phyloP scores from a whole-genome alignment of 345 rosid species.

The Sisymbrium altissimum region DNA sequence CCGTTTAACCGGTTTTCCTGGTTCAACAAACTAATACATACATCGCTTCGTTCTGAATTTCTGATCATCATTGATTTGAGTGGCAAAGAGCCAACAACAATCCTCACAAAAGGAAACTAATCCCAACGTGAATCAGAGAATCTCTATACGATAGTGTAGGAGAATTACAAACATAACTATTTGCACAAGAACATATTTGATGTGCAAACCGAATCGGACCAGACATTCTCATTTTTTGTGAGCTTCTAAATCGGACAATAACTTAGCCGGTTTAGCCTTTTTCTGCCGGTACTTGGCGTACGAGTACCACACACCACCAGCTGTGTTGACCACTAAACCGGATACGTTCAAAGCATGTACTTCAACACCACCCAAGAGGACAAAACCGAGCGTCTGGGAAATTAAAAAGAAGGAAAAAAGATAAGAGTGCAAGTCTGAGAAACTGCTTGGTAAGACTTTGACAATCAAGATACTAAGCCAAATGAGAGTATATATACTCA shows the following conservation, averaged over 20 bases:
- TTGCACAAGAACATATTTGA: neutral
- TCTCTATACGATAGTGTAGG: neutral
- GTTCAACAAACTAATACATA: neutral
- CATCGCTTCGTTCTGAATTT: neutral
- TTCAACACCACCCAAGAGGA: constrained; percentile 86
- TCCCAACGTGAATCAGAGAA: neutral
- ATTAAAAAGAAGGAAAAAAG: neutral
- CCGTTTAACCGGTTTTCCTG: neutral
- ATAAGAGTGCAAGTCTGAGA: neutral
- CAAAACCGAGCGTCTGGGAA: constrained; percentile 79
- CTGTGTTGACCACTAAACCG: constrained; percentile 82
- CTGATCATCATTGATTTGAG: neutral
- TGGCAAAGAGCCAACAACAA: neutral
- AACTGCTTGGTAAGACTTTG: neutral
- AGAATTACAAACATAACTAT: neutral
- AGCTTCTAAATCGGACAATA: constrained; percentile 59
- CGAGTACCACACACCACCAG: constrained; percentile 96
- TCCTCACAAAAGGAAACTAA: neutral
- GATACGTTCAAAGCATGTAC: constrained; percentile 82
- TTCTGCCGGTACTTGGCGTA: constrained; percentile 76
- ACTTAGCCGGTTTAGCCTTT: constrained; percentile 56
- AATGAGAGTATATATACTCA: constrained; percentile 35
- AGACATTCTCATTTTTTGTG: constrained; percentile 42
- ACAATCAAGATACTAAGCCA: neutral
- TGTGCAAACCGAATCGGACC: neutral